Conservation (phyloP, 1,284 basidiomycete species). For the Athelia psychrophila region DNA sequence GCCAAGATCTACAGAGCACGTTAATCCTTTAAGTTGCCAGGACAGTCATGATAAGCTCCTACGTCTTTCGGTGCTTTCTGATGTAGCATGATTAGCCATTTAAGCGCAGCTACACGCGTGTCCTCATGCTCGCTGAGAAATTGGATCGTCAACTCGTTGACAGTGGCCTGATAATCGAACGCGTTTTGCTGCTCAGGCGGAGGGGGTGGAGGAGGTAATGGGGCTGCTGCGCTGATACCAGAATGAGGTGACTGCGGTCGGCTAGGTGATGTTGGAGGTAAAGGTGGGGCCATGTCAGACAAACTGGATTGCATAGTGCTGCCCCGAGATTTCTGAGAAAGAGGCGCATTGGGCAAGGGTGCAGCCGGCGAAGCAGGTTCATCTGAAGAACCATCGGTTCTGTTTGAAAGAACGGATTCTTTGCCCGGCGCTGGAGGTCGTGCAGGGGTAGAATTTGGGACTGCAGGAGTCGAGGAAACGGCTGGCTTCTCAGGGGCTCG, state of each 20-base stretch:
- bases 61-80: constrained; percentile 96
- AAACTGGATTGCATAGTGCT: constrained; percentile 9
- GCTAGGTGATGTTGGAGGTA: constrained; percentile 27
- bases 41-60: constrained; percentile 6
- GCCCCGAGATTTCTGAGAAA: constrained; percentile 26
- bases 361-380: constrained; percentile 30
- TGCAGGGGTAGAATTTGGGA: constrained; percentile 34
- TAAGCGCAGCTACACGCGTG: constrained; percentile 91
- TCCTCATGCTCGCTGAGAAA: constrained; percentile 97
- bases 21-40: not conserved
- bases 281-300: constrained; percentile 13
- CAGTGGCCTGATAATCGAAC: constrained; percentile 92
- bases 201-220: constrained; percentile 17
- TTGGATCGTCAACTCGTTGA: constrained; percentile 90
- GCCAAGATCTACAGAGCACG: constrained; percentile 70
- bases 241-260: constrained; percentile 58
- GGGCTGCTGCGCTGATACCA: constrained; percentile 24
- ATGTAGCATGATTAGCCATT: constrained; percentile 99
- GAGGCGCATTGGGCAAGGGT: constrained; percentile 14
- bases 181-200: constrained; percentile 64
- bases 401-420: constrained; percentile 23
- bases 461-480: constrained; percentile 50
- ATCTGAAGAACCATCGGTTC: constrained; percentile 40
- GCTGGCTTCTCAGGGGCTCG: constrained; percentile 24
- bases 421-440: constrained; percentile 44